These are phyloP conservation scores for Microbotryum violaceum DNA, from an alignment of 1,284 basidiomycete genomes.

Conservation along the genomic window DNA sequence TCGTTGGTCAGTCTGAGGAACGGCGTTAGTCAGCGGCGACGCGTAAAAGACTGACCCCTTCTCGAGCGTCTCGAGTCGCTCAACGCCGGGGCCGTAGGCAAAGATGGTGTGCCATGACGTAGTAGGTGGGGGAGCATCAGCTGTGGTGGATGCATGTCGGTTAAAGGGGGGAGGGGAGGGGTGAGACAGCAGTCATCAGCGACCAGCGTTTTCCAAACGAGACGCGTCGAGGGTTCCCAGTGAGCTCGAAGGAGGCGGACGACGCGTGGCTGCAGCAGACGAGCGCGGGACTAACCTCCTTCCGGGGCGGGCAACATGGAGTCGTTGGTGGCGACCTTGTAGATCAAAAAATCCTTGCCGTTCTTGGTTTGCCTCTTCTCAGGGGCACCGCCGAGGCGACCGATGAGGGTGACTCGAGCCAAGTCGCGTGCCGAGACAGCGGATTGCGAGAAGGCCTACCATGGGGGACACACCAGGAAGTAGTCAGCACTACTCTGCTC, in stretches of 20 bases:
- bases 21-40: not conserved
- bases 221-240: too few species aligned
- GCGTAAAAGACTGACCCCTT: constrained; percentile 47
- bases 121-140: constrained; percentile 34
- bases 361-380: constrained; percentile 59
- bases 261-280: not conserved
- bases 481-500: not conserved
- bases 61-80: constrained; percentile 54
- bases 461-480: not conserved
- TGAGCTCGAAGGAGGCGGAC: not conserved
- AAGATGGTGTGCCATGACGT: constrained; percentile 67
- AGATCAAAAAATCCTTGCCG: constrained; percentile 56
- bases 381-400: constrained; percentile 61
- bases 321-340: constrained; percentile 35
- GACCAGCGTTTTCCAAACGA: too few species aligned
- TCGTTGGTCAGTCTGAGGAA: not conserved
- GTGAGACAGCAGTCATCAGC: not conserved
- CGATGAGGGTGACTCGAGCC: constrained; percentile 66
- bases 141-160: not conserved
- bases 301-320: constrained; percentile 23
- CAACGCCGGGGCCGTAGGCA: constrained; percentile 57
- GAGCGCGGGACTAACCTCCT: constrained; percentile 45
- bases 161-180: not conserved
- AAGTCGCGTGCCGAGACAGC: constrained; percentile 42
- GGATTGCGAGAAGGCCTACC: constrained; percentile 63